Base-by-base conservation (phyloP, 1,284 basidiomycete species). In the Phellopilus nigrolimitatus region DNA sequence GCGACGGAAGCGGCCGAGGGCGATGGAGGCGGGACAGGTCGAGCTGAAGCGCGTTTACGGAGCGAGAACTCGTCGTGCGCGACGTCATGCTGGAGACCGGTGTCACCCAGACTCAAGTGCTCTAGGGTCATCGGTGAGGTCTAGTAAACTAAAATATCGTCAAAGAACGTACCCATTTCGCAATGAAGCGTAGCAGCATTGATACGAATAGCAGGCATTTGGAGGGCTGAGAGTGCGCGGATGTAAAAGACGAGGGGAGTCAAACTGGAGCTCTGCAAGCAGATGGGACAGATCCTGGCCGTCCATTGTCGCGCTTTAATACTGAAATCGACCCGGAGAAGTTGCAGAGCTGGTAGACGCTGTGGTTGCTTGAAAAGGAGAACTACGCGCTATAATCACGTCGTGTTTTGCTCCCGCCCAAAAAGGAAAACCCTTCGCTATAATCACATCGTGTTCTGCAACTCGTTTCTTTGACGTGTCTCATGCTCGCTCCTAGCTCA, bases 171-270 rank as follows among this genome's bases (percentile, higher is more conserved):
- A 48, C 47, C 47, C n/a, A 30, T 30, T 7, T 44, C 25, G 10
- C n/a, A 28, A 28, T 48, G 37, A 39, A 39, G 36, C 15, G 25
- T 13, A 25, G 36, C 12, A n/a, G 6, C 17, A 27, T 39, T 24
- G 36, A 37, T 39, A 19, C 47, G 47, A 17, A 40, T 48, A 48
- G 47, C 36, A 48, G 47, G 47, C 47, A 48, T 40, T n/a, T 13
- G 39, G 21, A 28, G 9, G 10, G 40, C 5, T 6, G 7, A 12
- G 4, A 24, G 15, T 41, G 9, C 5, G 40, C 8, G 40, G 10
- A 22, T 44, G 34, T 2, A 17, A 15, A 5, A 3, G 8, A 7
- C 10, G n/a, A 3, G 34, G n/a, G 10, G 3, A 17, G 34, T 37
- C n/a, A 13, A 37, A 17, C n/a, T 17, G 15, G n/a, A 17, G 19